A percentile compares a stretch with the other conserved stretches of the same genome.
These are phyloP conservation scores for Leccinellum luteum DNA, from an alignment of 768 basidiomycete genomes.

Conservation along the genomic window DNA sequence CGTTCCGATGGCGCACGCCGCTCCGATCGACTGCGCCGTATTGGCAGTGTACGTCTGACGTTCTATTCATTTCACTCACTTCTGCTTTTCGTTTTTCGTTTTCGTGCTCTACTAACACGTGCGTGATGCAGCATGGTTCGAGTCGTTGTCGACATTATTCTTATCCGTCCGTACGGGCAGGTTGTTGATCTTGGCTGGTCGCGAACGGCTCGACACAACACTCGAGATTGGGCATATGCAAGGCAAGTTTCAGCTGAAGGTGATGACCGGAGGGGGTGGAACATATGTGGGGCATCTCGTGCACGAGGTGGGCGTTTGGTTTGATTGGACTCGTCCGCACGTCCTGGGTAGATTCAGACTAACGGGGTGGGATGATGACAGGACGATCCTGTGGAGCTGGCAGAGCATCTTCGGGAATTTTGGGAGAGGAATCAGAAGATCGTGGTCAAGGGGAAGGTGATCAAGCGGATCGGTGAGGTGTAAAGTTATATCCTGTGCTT, in stretches of 20 bases:
- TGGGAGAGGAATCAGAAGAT: constrained; percentile 85
- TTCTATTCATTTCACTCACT: neutral
- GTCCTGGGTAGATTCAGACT: neutral
- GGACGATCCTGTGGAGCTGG: constrained; percentile 83
- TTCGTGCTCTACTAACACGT: constrained; percentile 1
- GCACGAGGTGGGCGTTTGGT: constrained; percentile 67
- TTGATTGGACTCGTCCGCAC: neutral
- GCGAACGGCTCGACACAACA: constrained; percentile 88
- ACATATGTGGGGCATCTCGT: constrained; percentile 80
- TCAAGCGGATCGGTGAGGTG: constrained; percentile 55
- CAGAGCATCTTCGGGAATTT: constrained; percentile 82
- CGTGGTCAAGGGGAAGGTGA: constrained; percentile 47
- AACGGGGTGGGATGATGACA: constrained; percentile 28
- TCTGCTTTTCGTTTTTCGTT: neutral
- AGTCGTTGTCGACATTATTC: constrained; percentile 76
- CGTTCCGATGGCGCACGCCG: constrained; percentile 80
- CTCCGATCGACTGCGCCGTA: constrained; percentile 81
- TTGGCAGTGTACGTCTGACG: constrained; percentile 68
- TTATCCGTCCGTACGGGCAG: constrained; percentile 76
- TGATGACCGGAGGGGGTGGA: constrained; percentile 55
- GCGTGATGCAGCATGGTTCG: constrained; percentile 79
- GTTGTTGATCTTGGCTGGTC: constrained; percentile 86
- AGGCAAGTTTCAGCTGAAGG: constrained; percentile 92
- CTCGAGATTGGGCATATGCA: constrained; percentile 98
- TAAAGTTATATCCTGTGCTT: constrained; percentile 15